Evolutionary conservation across 2,329 filamentous ascomycete genomes (phyloP), one percentile per base, ranked within the genome.

Genomic region (Diaporthe amygdali): DNA sequence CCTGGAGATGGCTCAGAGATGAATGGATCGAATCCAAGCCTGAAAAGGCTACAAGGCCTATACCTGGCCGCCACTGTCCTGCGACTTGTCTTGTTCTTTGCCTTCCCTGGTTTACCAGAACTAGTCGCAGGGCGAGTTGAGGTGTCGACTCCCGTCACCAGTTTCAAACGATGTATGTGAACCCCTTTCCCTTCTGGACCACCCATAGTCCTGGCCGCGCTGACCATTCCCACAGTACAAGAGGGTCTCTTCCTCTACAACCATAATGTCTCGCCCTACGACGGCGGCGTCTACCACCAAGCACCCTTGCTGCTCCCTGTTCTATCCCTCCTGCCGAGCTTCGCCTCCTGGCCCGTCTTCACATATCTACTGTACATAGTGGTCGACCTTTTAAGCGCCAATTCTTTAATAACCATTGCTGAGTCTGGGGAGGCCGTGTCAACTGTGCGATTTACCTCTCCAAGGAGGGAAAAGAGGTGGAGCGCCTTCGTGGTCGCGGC

Each of bases 161-260:
- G 96, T 88, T 99, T 98, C 89, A 98, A 98, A 86, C 90, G 96
- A 90, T 86, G 95, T 97, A 87, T 82, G 92, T 82, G 51, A 6
- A 64, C 25, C 56, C 54, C 61, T 61, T 51, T 34, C 39, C 5
- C 32, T 27, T 17, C 61, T 30, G 12, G 10, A 15, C 22, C 14
- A 10, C 34, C 3, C 17, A 25, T 15, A 27, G 4, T 14, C 25
- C 17, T 54, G 17, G 44, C 22, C 7, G 56, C 69, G 46, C 68
- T 74, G 44, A 70, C 59, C 3, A 10, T 27, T 14, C 2, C 68
- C 12, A 41, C 34, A 97, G 94, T 98, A 69, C 96, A 98, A 87
- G 96, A 99, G 84, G 96, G 96, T 25, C 85, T 99, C 71, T 99
- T 97, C 78, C 90, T 99, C 27, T 98, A 98, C 82, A 95, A 94